Evolutionary conservation across 2,329 filamentous ascomycete species (phyloP).

Genomic region (Exophiala mesophila): DNA sequence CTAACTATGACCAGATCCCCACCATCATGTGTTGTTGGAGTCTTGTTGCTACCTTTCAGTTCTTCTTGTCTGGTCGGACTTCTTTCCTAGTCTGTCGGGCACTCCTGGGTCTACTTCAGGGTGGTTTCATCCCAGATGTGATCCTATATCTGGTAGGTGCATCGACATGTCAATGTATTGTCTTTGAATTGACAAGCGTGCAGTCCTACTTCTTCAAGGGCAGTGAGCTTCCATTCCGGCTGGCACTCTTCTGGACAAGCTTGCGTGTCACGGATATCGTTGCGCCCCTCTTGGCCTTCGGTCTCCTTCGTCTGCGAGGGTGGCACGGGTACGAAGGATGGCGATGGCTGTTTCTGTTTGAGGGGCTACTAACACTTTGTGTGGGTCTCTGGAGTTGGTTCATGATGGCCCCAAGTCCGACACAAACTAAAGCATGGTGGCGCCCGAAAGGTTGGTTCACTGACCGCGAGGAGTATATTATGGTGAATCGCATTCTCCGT

Average conservation of each 20-base stretch:
- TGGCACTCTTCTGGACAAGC: slow-evolving; percentile 68
- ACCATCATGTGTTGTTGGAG: slow-evolving; percentile 51
- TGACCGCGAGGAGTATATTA: slow-evolving; percentile 56
- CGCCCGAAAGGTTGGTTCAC: slow-evolving; percentile 52
- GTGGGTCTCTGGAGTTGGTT: slow-evolving; percentile 12
- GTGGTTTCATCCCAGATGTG: slow-evolving; percentile 49
- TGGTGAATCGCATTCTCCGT: slow-evolving; percentile 55
- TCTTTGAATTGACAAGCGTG: neutral
- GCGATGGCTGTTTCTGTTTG: slow-evolving; percentile 20
- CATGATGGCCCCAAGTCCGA: neutral
- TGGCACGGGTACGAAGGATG: slow-evolving; percentile 36
- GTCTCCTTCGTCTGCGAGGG: slow-evolving; percentile 35
- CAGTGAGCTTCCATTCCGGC: slow-evolving; percentile 61
- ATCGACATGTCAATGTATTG: no score
- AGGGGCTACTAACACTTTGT: slow-evolving; percentile 23
- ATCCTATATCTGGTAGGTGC: slow-evolving; percentile 27
- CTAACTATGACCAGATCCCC: slow-evolving; percentile 39
- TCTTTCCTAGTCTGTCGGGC: slow-evolving; percentile 37
- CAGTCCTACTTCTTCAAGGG: slow-evolving; percentile 65
- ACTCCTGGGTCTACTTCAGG: slow-evolving; percentile 45
- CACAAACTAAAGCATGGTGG: neutral
- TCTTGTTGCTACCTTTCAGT: slow-evolving; percentile 44
- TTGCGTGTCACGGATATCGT: slow-evolving; percentile 35
- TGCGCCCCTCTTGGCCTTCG: slow-evolving; percentile 23
- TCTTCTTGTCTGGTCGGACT: slow-evolving; percentile 39